Evolutionary conservation across 1,139 yeast genomes (phyloP), one percentile per base, ranked within the genome.

Genomic region (Hyphopichia khmerensis): DNA sequence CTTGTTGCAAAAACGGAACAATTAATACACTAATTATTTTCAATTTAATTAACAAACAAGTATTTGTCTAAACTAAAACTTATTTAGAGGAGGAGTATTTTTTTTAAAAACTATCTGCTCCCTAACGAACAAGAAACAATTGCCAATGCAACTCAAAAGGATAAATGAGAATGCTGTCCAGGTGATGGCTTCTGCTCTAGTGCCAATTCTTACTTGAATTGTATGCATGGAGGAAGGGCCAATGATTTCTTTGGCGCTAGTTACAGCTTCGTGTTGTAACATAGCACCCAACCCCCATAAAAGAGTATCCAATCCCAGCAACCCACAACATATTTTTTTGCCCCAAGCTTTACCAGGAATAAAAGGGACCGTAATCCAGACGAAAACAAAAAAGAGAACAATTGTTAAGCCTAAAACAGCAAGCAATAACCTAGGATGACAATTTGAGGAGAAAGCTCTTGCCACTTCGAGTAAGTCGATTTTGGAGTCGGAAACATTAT

Each of bases 271-370:
- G 49, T 82, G 83, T 40, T 77, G 76, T 68, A 88, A 75, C 77
- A 84, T 81, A 2, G 88, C 73, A 0, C 89, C 89, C 36, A 83
- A 61, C 0, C 87, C 87, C 87, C 89, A 83, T 3, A 82, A 43
- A 10, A 83, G 51, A 21, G 75, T 65, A 39, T 74, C 57, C 0
- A 66, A 43, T 0, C 72, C 61, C 4, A 77, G 61, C 16, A 77
- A 45, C 0, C 63, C 56, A 30, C 77, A 50, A 9, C 68, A 56
- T 3, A 67, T 48, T 39, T 64, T 69, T 24, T 64, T 60, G 4
- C 70, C 56, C 8, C 55, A 26, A 1, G 47, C 15, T 44, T 72
- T 75, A 9, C 67, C 65, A 1, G 88, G 87, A 3, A 78, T 47
- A 10, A 69, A 62, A 0, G 85, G 85, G 13, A 79, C 51, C 2